Percentiles rank a stretch among this genome's conserved stretches.
These are phyloP conservation scores for Exobasidium cylindrosporum DNA, from an alignment of 1,284 basidiomycete species.

Conservation along the genomic window DNA sequence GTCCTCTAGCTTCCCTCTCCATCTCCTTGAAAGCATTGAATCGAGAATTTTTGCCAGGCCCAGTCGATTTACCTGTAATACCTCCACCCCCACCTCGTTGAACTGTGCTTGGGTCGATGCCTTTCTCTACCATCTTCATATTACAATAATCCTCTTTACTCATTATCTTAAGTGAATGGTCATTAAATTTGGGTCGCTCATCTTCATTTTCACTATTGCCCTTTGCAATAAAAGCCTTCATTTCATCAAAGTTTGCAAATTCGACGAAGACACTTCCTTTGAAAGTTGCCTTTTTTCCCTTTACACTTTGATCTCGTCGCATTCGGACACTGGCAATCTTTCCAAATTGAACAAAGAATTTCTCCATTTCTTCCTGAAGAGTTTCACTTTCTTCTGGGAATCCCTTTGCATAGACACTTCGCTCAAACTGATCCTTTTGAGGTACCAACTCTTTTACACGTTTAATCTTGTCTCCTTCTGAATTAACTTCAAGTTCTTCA, in stretches of 20 bases:
- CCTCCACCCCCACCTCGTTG: slow-evolving; percentile 60
- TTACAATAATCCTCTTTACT: slow-evolving; percentile 75
- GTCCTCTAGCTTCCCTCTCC: slow-evolving; percentile 58
- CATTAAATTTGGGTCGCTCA: slow-evolving; percentile 37
- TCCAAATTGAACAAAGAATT: slow-evolving; percentile 80
- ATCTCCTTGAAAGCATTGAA: slow-evolving; percentile 91
- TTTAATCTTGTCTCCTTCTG: slow-evolving; percentile 70
- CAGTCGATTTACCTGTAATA: slow-evolving; percentile 55
- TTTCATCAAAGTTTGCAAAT: slow-evolving; percentile 71
- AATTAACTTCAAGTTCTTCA: slow-evolving; percentile 71
- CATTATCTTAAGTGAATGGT: slow-evolving; percentile 73
- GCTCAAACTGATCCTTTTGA: slow-evolving; percentile 46
- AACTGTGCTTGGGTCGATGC: slow-evolving; percentile 64
- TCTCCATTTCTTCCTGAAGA: slow-evolving; percentile 74
- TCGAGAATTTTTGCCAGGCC: slow-evolving; percentile 18
- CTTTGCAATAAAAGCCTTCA: slow-evolving; percentile 73
- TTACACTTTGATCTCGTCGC: slow-evolving; percentile 64
- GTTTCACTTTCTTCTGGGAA: slow-evolving; percentile 73
- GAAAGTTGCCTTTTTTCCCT: slow-evolving; percentile 68
- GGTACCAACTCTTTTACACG: slow-evolving; percentile 61
- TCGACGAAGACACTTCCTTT: slow-evolving; percentile 94
- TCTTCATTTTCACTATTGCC: slow-evolving; percentile 58
- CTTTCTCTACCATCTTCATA: slow-evolving; percentile 97
- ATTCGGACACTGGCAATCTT: slow-evolving; percentile 80
- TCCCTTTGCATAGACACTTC: slow-evolving; percentile 66